Base-by-base conservation (phyloP, 352 stramenopile species). In the Pythium insidiosum region DNA sequence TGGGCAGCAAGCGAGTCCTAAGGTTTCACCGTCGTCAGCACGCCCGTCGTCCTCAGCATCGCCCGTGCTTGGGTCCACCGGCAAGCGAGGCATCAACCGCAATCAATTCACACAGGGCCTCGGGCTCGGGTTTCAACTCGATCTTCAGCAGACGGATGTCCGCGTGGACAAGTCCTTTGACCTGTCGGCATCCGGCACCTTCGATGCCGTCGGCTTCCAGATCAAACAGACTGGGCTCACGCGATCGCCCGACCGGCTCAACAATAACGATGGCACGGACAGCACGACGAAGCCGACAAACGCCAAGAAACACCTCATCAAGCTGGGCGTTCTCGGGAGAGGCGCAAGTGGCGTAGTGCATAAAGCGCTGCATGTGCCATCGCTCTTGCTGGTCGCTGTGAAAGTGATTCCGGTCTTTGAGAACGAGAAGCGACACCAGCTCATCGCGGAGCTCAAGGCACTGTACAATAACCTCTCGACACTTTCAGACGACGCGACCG, bases 341-440 rank as follows among this genome's bases (percentile, higher is more conserved):
- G 88, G 88, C 9, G 88, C 87, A 1, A 93, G 87, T 26, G 87
- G 87, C 4, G 77, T 90, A 1, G 88, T 97, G 21, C 73, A 93
- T 49, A 93, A 95, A 47, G 87, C 84, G 5, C 60, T 96, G 13
- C 85, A 97, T 38, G 75, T 95, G 9, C 87, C 84, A 5, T 93
- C 88, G 28, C 53, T 96, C 15, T 62, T 84, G 33, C 69, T 97
- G 12, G 86, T 97, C 19, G 88, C 88, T 0, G 73, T 97, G 9
- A 97, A 97, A 58, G 69, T 93, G 18, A 94, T 97, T 41, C 73
- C 81, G 1, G 82, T 97, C 4, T 92, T 92, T 44, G 87, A 96
- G 45, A 76, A 84, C 41, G 78, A 92, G 37, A 94, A 94, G 54
- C 63, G 82, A 3, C 79, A 92, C 43, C 82, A 94, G 38, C 61